Base-by-base conservation (phyloP, 352 stramenopile genomes). In the Phytopythium litorale region DNA sequence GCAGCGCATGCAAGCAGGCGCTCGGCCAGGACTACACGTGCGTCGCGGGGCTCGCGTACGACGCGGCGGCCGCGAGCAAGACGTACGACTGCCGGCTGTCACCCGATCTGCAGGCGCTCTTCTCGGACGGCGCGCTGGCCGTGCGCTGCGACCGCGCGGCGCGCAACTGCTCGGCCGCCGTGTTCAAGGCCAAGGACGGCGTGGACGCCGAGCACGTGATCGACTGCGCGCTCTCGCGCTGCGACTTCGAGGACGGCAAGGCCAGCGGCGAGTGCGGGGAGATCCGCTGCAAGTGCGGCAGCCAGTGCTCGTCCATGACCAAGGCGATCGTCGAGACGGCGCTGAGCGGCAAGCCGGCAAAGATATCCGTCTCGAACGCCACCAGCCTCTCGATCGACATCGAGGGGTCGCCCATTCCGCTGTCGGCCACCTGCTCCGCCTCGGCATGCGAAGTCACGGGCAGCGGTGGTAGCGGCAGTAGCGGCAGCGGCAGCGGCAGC, bases 71-170 rank as follows among this genome's bases (percentile, higher is more conserved):
- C 42, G 56, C 63, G 28, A 45, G 65, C 64, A 94, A 91, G 73
- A 91, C 84, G 46, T 94, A 94, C 67, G 70, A 71, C 28, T 94
- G 84, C 49, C 56, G 52, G 32, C 62, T 94, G 32, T 78, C 81
- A 35, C 49, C 66, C 0, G 66, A 75, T n/a, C 70, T 94, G 13
- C 74, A 91, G 57, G 56, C 70, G 57, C 62, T 94, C 7, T 87
- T 94, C 54, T 62, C 70, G 7, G 80, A 94, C 66, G 82, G 84
- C 43, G 79, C 79, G 2, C 43, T 94, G 60, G 79, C 79, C 28
- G 70, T 94, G 9, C 61, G 60, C 16, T 94, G 84, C 72, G 70
- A 90, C 61, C 76, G 75, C 56, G 62, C 60, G 6, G 50, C 56
- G 19, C 63, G 57, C 40, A 84, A 76, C 52, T 94, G 84, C 70